These are phyloP conservation scores for Beauveria brongniartii DNA, from an alignment of 2,329 filamentous ascomycete species.

Conservation along the genomic window DNA sequence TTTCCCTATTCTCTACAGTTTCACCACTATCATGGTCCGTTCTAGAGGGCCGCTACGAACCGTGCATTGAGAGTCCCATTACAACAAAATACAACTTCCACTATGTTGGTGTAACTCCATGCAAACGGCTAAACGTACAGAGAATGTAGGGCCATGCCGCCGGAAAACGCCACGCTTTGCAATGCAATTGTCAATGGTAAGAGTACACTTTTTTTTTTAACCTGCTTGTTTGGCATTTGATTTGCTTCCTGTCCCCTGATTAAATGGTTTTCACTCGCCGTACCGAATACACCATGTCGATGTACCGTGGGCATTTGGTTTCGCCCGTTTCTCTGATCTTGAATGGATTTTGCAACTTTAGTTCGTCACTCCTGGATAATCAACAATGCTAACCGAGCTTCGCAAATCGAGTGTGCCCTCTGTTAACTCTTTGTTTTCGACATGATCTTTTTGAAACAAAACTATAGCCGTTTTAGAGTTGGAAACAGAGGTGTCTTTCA, in stretches of 20 bases:
- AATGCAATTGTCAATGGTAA: background rate
- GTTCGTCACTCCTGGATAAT: background rate
- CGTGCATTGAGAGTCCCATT: too few species aligned
- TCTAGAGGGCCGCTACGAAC: too few species aligned
- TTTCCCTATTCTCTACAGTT: too few species aligned
- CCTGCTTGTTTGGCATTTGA: background rate
- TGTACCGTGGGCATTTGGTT: constrained; percentile 14
- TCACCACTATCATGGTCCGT: too few species aligned
- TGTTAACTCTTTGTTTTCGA: background rate
- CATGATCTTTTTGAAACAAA: too few species aligned
- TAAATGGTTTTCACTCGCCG: constrained; percentile 15
- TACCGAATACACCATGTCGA: constrained; percentile 14
- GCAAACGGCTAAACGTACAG: too few species aligned
- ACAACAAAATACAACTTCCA: too few species aligned
- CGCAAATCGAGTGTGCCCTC: background rate
- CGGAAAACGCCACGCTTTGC: background rate
- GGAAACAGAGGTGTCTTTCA: too few species aligned
- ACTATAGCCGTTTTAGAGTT: too few species aligned
- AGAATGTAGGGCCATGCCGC: background rate
- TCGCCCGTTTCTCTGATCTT: constrained; percentile 12
- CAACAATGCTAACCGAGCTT: background rate
- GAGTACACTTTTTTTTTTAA: background rate
- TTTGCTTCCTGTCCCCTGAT: constrained; percentile 2
- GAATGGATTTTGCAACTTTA: background rate
- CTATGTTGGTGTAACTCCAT: too few species aligned